These are phyloP conservation scores for Naganishia vishniacii DNA, from an alignment of 768 basidiomycete genomes.

Conservation along the genomic window DNA sequence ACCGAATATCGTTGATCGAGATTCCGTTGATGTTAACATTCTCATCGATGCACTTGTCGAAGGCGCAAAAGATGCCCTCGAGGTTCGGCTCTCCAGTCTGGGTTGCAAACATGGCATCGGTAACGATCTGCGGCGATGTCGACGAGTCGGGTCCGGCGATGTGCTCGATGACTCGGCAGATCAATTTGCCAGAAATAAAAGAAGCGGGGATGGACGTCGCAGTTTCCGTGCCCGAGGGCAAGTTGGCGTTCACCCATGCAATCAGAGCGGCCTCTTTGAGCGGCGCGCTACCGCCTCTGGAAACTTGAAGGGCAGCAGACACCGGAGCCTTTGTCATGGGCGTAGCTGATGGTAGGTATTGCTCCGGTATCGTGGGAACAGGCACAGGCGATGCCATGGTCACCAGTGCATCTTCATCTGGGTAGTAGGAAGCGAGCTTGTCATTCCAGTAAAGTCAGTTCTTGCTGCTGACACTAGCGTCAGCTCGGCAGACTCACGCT, in stretches of 20 bases:
- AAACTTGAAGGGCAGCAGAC: background rate
- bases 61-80: slow-evolving; percentile 78
- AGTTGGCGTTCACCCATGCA: slow-evolving; percentile 80
- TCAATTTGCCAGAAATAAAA: slow-evolving; percentile 60
- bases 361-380: slow-evolving; percentile 2
- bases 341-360: slow-evolving; percentile 22
- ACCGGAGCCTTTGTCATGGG: background rate
- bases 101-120: slow-evolving; percentile 62
- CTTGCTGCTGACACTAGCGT: background rate
- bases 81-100: slow-evolving; percentile 67
- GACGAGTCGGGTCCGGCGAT: slow-evolving; percentile 36
- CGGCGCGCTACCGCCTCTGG: slow-evolving; percentile 26
- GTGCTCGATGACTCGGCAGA: slow-evolving; percentile 75
- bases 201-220: slow-evolving; percentile 51
- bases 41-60: slow-evolving; percentile 87
- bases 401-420: slow-evolving; percentile 8
- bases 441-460: background rate
- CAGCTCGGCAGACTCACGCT: slow-evolving; percentile 14
- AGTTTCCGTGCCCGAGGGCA: slow-evolving; percentile 58
- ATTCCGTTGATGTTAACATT: slow-evolving; percentile 83
- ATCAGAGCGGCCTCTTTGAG: slow-evolving; percentile 53
- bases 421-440: slow-evolving; percentile 10
- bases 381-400: slow-evolving; percentile 7
- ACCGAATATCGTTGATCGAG: slow-evolving; percentile 85
- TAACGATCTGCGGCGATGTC: slow-evolving; percentile 52